Evolutionary conservation across 2,329 filamentous ascomycete species (phyloP).

Genomic region (Chrysosphaeria jannelii): DNA sequence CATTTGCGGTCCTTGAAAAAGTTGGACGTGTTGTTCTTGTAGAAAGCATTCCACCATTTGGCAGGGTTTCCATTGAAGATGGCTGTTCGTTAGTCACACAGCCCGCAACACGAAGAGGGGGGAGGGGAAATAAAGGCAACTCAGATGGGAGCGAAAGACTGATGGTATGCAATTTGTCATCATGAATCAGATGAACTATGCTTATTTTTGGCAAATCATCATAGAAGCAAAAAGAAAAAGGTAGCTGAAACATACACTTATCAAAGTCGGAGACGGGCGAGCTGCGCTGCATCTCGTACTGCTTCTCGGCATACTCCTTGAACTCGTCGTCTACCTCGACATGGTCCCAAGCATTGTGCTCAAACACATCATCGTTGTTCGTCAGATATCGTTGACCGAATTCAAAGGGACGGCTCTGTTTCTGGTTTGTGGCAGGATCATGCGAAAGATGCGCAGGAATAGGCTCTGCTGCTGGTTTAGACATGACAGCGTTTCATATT

Average conservation of each 20-base stretch:
- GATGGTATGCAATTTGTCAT: constrained; percentile 27
- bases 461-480: not conserved
- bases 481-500: no score
- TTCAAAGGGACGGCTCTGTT: constrained; percentile 76
- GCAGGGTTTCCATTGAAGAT: constrained; percentile 76
- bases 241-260: constrained; percentile 24
- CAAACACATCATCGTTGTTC: constrained; percentile 67
- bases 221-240: constrained; percentile 5
- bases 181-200: constrained; percentile 45
- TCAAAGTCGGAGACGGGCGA: constrained; percentile 82
- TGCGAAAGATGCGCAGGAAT: constrained; percentile 38
- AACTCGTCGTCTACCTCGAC: constrained; percentile 79
- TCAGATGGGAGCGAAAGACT: constrained; percentile 53
- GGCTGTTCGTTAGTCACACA: constrained; percentile 12
- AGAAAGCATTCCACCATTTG: constrained; percentile 96
- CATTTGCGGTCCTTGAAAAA: constrained; percentile 99
- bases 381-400: constrained; percentile 74
- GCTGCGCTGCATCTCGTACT: constrained; percentile 60
- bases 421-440: constrained; percentile 42
- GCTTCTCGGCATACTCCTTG: constrained; percentile 55
- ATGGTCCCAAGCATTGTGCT: constrained; percentile 98
- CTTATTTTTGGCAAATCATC: constrained; percentile 22
- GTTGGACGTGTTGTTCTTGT: constrained; percentile 88
- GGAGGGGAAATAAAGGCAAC: constrained; percentile 3
- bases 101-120: constrained; percentile 2